These are phyloP conservation scores for Aspergillus nomiae DNA, from an alignment of 2,329 filamentous ascomycete species.

Conservation along the genomic window DNA sequence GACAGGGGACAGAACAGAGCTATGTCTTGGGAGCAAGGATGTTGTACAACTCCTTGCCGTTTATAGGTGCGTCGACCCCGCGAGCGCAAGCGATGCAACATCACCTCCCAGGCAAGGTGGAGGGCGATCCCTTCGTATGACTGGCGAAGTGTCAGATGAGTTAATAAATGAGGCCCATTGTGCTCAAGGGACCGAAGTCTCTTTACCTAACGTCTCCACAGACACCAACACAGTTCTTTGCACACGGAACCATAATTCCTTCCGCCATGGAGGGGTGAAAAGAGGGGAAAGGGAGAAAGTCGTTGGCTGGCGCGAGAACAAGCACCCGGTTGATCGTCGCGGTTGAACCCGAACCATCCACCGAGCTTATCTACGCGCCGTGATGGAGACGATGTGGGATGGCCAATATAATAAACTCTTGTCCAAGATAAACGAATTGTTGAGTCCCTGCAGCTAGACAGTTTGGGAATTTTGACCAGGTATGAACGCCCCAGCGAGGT, in stretches of 20 bases:
- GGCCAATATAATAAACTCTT: not conserved
- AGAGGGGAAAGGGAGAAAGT: constrained; percentile 9
- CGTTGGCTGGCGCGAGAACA: constrained; percentile 12
- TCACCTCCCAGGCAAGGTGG: not conserved
- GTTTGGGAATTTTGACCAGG: not conserved
- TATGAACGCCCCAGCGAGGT: not conserved
- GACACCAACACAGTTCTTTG: not conserved
- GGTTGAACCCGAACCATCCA: constrained; percentile 22
- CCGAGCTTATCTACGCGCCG: constrained; percentile 27
- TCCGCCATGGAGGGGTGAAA: not conserved
- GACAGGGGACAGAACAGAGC: constrained; percentile 1
- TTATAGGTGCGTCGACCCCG: not conserved
- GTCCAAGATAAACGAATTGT: not conserved
- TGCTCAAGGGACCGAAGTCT: not conserved
- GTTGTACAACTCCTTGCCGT: not conserved
- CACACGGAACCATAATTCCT: not conserved
- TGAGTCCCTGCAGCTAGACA: not conserved
- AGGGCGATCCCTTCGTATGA: not conserved
- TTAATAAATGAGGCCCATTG: constrained; percentile 2
- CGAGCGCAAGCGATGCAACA: constrained; percentile 5
- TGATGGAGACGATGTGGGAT: constrained; percentile 12
- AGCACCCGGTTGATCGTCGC: constrained; percentile 28
- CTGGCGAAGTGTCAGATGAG: constrained; percentile 9
- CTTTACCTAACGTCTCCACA: not conserved
- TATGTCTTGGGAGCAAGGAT: not conserved